Conservation (phyloP, 176 grass and related monocot genomes). For the Rhipidocladum racemiflorum region DNA sequence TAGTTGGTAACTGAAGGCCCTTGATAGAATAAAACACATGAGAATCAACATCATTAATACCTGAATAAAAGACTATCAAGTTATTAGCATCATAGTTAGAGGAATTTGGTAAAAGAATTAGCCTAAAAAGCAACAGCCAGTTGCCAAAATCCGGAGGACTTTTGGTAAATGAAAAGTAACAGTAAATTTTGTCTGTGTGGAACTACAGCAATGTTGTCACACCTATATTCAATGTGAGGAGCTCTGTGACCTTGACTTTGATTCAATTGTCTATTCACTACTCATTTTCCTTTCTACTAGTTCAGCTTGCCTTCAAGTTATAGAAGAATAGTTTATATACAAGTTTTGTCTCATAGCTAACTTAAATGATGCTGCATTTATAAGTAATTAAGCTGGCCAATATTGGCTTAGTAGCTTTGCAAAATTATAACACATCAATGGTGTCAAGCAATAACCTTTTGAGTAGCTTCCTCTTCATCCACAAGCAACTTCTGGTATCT, state of each 20-base stretch:
- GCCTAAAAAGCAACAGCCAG: too few relatives aligned
- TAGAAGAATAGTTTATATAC: constrained; percentile 18
- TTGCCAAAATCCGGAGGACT: too few relatives aligned
- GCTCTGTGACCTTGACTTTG: neutral
- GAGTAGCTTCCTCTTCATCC: constrained; percentile 93
- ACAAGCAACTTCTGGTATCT: constrained; percentile 87
- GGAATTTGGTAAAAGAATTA: too few relatives aligned
- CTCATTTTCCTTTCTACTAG: constrained; percentile 56
- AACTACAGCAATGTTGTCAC: neutral
- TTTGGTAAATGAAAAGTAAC: too few relatives aligned
- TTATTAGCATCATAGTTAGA: too few relatives aligned
- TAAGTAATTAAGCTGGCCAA: constrained; percentile 6
- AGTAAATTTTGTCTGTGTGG: neutral
- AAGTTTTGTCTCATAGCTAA: constrained; percentile 7
- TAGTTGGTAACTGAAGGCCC: too few relatives aligned
- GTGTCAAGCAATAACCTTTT: constrained; percentile 58
- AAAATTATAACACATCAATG: constrained; percentile 12
- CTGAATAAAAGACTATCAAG: too few relatives aligned
- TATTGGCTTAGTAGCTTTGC: neutral
- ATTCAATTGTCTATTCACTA: neutral
- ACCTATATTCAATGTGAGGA: neutral
- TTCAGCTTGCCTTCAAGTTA: constrained; percentile 57
- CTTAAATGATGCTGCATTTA: neutral
- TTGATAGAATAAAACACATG: too few relatives aligned
- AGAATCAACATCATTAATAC: too few relatives aligned